Base-by-base conservation (phyloP, 768 basidiomycete species). In the Psilocybe azurescens region DNA sequence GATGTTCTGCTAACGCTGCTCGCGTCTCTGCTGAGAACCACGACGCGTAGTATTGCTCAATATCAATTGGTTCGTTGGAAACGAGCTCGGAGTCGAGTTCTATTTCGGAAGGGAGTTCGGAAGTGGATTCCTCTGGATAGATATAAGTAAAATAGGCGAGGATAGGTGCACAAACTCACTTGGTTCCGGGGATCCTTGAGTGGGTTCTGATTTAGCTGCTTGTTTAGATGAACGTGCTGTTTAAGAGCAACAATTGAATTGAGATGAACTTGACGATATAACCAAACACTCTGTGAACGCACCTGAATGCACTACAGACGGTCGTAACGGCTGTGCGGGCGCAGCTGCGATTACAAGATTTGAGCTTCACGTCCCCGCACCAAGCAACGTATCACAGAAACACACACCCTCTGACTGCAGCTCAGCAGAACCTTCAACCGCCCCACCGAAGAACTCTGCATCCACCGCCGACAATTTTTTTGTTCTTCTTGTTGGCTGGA, bases 1-100 rank as follows among this genome's bases (percentile, higher is more conserved):
- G 53, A 9, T 48, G 36, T 2, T 53, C 38, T 8, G 32, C 44
- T 29, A 70, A 51, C 0, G 53, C 59, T 14, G 47, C 51, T 4
- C 59, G 59, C 4, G 61, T 65, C 29, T 63, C 61, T 14, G 54
- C 50, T 9, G 66, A 47, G 33, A 61, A 60, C 69, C 69, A 69
- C 28, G 66, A 60, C 2, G 56, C 39, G 33, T 65, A 66, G 52
- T 67, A 69, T 20, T 62, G 41, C 33, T 67, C 55, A 7, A 67
- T 56, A 29, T 65, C 48, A 8, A 68, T 56, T 5, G 53, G 53
- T 30, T 30, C 58, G 20, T 33, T 50, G 28, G 62, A 53, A 2
- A 28, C 24, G 2, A 48, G 46, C 1, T 24, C 13, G 36, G 24
- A 24, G 18, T 7, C 9, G 39, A 36, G 9, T 48, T 49, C 29